Base-by-base conservation (phyloP, 2,329 filamentous ascomycete genomes). In the Chaetomium sp. region DNA sequence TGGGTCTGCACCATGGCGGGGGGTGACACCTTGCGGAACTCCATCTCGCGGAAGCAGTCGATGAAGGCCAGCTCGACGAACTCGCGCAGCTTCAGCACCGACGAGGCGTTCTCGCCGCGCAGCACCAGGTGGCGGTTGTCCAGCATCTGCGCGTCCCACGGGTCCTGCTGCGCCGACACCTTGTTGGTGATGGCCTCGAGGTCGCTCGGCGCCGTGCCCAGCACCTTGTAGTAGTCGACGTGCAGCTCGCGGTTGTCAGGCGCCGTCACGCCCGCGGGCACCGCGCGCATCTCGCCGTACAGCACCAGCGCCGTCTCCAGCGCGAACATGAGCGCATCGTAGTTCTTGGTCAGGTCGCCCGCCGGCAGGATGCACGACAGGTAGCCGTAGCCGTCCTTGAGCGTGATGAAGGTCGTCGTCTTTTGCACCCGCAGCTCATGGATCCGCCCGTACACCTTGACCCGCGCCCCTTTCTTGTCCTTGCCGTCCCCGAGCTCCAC, bases 1-100 rank as follows among this genome's bases (percentile, higher is more conserved):
- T 97, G 90, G 21, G 94, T 98, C 81, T 96, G 95, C 66, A 97
- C 95, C 77, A 96, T 89, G 35, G 92, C 92, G 1, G 93, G 93
- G 13, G 93, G 93, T 57, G 89, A 90, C 69, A 97, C 93, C 80
- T 97, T 93, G 73, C 89, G 84, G 77, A 94, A 84, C 68, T 87
- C 84, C 71, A 89, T 80, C 75, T 95, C 90, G 74, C 90, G 87
- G 81, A 92, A 97, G 45, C 87, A 85, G 74, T 87, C 83, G 76
- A 89, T 84, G 81, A 97, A 97, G 13, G 93, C 91, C 70, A 85
- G 86, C 76, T 96, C 88, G 61, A 94, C 87, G 27, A 89, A 87
- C 64, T 91, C 90, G 67, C 93, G 90, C 67, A 97, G 89, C 77
- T 93, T 90, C 86, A 97, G 90, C 69, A 97, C 87, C 13, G 91